A percentile compares a stretch with the other conserved stretches of the same genome.
Evolutionary conservation across 305 asterid genomes (phyloP).

Genomic region (Plantago rigida): DNA sequence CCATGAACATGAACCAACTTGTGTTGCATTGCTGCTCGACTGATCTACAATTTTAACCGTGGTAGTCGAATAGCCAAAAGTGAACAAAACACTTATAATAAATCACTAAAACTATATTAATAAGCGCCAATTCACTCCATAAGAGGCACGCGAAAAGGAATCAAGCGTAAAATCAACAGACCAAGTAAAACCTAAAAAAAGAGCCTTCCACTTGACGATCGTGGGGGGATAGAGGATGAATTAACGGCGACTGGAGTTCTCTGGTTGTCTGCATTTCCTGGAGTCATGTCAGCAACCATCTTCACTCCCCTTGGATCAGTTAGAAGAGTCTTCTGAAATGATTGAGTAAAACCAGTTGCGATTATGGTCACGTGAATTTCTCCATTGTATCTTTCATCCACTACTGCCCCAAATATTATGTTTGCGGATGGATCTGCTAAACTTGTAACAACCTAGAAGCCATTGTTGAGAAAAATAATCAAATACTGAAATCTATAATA

Average conservation of each 20-base stretch:
- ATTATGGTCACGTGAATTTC: constrained; percentile 90
- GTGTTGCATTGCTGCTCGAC: too few species aligned
- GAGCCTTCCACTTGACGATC: constrained; percentile 47
- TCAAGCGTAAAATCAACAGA: constrained; percentile 13
- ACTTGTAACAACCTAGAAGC: constrained; percentile 80
- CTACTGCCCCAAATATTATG: constrained; percentile 94
- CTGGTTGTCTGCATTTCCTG: constrained; percentile 32
- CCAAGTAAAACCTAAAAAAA: constrained; percentile 40
- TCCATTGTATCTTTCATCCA: constrained; percentile 84
- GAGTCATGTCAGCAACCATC: constrained; percentile 36
- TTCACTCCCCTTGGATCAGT: constrained; percentile 66
- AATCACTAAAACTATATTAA: not conserved
- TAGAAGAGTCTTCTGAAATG: constrained; percentile 69
- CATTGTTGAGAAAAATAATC: constrained; percentile 1
- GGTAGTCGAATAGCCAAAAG: not conserved
- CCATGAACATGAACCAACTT: too few species aligned
- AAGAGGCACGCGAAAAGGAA: not conserved
- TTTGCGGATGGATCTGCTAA: constrained; percentile 94
- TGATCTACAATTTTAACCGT: too few species aligned
- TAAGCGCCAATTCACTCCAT: constrained; percentile 10
- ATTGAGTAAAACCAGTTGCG: constrained; percentile 88
- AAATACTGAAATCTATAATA: too few species aligned
- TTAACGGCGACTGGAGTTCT: constrained; percentile 41
- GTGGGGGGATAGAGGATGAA: constrained; percentile 31
- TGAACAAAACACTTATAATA: not conserved